These are phyloP conservation scores for Physcomitrium patens DNA, from an alignment of 225 moss, liverwort and hornwort genomes.

Conservation along the genomic window DNA sequence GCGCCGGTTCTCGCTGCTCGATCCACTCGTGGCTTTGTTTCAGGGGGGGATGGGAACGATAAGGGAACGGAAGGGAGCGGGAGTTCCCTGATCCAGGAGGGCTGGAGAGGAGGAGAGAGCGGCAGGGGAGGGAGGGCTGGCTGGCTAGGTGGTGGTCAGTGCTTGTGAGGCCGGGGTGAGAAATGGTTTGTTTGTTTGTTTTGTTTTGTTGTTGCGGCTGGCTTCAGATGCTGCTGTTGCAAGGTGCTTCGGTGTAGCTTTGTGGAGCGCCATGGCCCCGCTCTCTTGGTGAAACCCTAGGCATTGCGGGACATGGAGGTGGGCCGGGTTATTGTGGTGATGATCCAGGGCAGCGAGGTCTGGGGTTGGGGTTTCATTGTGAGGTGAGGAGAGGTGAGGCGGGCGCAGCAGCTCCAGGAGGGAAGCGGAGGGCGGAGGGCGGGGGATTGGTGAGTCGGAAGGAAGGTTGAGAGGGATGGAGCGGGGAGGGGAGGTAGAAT, in stretches of 20 bases:
- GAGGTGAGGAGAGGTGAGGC: slow-evolving; percentile 30
- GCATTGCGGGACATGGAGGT: not conserved
- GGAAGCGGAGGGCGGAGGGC: not conserved
- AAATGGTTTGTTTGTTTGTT: too few relatives aligned
- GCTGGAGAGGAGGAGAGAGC: not conserved
- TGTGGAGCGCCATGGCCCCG: not conserved
- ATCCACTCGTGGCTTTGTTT: too few relatives aligned
- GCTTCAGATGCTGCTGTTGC: not conserved
- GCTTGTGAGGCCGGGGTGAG: slow-evolving; percentile 43
- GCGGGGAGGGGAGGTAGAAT: slow-evolving; percentile 69
- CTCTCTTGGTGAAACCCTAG: slow-evolving; percentile 32
- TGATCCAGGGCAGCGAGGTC: slow-evolving; percentile 31
- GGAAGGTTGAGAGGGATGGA: slow-evolving; percentile 42
- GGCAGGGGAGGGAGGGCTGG: too few relatives aligned
- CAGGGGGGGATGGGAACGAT: not conserved
- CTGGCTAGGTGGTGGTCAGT: slow-evolving; percentile 6
- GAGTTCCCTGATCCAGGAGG: slow-evolving; percentile 32
- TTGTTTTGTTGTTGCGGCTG: not conserved
- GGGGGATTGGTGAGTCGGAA: not conserved
- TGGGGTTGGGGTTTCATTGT: slow-evolving; percentile 37
- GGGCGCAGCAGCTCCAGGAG: too few relatives aligned
- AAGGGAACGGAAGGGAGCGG: not conserved
- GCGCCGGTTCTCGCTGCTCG: not conserved
- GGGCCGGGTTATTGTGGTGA: slow-evolving; percentile 23
- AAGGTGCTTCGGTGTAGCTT: not conserved